phyloP scores from a whole-genome alignment of 305 asterid species.

The Plantago lanceolata region DNA sequence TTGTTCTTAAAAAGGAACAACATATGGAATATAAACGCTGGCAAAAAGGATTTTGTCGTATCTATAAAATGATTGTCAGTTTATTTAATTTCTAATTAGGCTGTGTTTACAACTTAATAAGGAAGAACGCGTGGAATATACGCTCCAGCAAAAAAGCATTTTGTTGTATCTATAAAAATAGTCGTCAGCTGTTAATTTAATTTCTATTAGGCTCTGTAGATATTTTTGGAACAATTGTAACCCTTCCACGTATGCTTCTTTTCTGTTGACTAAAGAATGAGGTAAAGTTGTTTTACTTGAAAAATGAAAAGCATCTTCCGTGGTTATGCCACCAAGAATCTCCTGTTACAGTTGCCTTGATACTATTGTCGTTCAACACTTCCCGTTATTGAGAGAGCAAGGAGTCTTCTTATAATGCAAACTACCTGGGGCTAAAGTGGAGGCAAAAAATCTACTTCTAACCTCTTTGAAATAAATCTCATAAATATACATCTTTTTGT shows the following conservation, averaged over 20 bases:
- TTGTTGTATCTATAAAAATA: background rate
- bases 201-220: background rate
- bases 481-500: too few relatives aligned
- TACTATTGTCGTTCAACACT: background rate
- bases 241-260: background rate
- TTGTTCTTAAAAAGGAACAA: background rate
- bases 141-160: background rate
- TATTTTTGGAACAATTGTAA: background rate
- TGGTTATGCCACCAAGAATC: background rate
- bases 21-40: too few relatives aligned
- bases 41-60: too few relatives aligned
- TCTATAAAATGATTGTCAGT: too few relatives aligned
- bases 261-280: background rate
- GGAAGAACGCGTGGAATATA: background rate
- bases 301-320: background rate
- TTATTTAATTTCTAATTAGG: too few relatives aligned
- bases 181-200: background rate
- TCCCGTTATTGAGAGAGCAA: background rate
- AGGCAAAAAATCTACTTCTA: too few relatives aligned
- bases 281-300: background rate
- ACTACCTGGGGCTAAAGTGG: too few relatives aligned
- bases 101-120: background rate
- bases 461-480: too few relatives aligned
- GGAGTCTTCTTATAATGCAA: background rate
- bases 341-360: background rate